Percentiles rank a stretch among this genome's conserved stretches.
phyloP scores from a whole-genome alignment of 2,329 filamentous ascomycete species.

The Corniculantispora saksenae region DNA sequence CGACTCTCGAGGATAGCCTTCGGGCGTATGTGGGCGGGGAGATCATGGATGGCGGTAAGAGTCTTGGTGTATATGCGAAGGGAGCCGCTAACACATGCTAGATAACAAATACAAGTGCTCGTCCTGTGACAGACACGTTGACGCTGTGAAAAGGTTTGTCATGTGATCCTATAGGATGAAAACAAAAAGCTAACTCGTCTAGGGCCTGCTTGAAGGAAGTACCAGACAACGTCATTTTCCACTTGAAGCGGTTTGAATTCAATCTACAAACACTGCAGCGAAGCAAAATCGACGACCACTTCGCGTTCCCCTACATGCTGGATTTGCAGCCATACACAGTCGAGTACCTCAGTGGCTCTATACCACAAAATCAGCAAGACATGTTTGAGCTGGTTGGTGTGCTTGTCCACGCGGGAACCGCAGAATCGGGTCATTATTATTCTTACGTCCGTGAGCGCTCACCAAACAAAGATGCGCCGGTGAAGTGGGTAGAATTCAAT shows the following conservation, averaged over 20 bases:
- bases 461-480: slow-evolving; percentile 41
- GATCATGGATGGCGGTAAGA: slow-evolving; percentile 82
- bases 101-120: slow-evolving; percentile 99
- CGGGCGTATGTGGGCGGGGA: slow-evolving; percentile 96
- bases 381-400: slow-evolving; percentile 93
- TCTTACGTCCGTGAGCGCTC: slow-evolving; percentile 88
- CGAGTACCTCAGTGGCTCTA: slow-evolving; percentile 72
- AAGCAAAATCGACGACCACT: slow-evolving; percentile 94
- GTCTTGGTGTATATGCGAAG: slow-evolving; percentile 26
- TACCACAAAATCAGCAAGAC: slow-evolving; percentile 62
- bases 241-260: slow-evolving; percentile 86
- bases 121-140: slow-evolving; percentile 82
- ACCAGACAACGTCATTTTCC: slow-evolving; percentile 92
- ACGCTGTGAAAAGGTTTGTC: slow-evolving; percentile 81
- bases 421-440: slow-evolving; percentile 95
- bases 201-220: slow-evolving; percentile 89
- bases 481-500: slow-evolving; percentile 88
- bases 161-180: background rate
- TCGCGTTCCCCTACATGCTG: slow-evolving; percentile 80
- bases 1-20: slow-evolving; percentile 79
- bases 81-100: slow-evolving; percentile 30
- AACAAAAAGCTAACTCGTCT: slow-evolving; percentile 24
- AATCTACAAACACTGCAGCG: slow-evolving; percentile 75
- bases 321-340: slow-evolving; percentile 90
- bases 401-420: slow-evolving; percentile 88